A percentile compares a stretch with the other conserved stretches of the same genome.
Conservation (phyloP, 139 green algal genomes). For the Chlamydomonas eustigma region DNA sequence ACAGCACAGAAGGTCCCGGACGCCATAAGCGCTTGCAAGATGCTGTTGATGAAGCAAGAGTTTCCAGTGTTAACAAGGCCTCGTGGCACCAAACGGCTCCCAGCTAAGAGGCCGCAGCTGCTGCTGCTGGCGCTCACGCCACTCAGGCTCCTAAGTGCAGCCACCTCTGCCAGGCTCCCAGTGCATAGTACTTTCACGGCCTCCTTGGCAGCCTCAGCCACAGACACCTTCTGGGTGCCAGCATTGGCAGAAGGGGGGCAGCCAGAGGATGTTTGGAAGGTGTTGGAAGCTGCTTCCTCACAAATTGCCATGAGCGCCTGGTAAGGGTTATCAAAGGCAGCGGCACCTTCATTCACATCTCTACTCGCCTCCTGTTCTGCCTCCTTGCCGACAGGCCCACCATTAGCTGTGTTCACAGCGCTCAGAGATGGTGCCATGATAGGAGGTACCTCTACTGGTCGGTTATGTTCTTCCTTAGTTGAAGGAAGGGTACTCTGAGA, state of each 20-base stretch:
- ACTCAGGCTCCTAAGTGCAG: not conserved
- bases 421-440: too few relatives aligned
- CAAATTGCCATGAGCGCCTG: not conserved
- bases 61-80: conserved; percentile 78
- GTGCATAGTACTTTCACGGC: not conserved
- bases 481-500: too few relatives aligned
- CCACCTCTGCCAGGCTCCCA: not conserved
- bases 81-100: conserved; percentile 29
- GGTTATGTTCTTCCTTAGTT: too few relatives aligned
- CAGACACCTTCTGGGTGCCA: not conserved
- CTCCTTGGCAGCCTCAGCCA: not conserved
- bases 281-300: not conserved
- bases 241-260: not conserved
- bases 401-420: too few relatives aligned
- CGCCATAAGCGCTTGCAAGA: conserved; percentile 70
- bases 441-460: too few relatives aligned
- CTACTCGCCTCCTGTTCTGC: too few relatives aligned
- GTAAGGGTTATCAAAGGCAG: too few relatives aligned
- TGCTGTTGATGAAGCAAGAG: conserved; percentile 79
- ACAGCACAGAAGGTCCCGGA: conserved; percentile 59
- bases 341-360: too few relatives aligned
- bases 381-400: too few relatives aligned
- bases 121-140: too few relatives aligned
- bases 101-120: not conserved
- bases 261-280: not conserved